Conservation (phyloP, 2,329 filamentous ascomycete species). For the Dothiorella sarmentorum region DNA sequence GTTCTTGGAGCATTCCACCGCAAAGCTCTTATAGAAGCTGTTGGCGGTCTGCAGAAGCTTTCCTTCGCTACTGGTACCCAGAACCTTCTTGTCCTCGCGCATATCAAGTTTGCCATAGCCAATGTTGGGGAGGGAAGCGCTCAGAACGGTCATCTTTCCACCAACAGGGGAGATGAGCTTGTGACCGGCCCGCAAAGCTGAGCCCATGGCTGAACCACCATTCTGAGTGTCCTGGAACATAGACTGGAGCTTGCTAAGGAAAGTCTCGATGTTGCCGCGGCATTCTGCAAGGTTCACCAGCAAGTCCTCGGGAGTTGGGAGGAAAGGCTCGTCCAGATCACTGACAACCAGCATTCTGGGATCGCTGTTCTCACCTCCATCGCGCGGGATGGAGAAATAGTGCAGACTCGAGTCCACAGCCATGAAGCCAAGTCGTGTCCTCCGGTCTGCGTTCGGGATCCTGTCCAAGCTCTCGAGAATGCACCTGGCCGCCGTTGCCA, state of each 20-base stretch:
- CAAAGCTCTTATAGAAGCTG: slow-evolving; percentile 98
- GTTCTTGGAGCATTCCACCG: slow-evolving; percentile 97
- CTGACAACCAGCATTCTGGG: slow-evolving; percentile 91
- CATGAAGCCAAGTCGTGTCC: slow-evolving; percentile 90
- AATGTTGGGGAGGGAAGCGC: slow-evolving; percentile 82
- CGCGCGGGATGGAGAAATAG: slow-evolving; percentile 92
- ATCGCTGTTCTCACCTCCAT: slow-evolving; percentile 78
- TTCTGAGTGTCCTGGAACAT: slow-evolving; percentile 98
- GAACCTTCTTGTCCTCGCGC: slow-evolving; percentile 91
- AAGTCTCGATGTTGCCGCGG: slow-evolving; percentile 84
- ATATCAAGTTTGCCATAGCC: slow-evolving; percentile 87
- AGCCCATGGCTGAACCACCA: slow-evolving; percentile 89
- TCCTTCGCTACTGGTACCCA: slow-evolving; percentile 91
- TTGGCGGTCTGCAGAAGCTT: slow-evolving; percentile 84
- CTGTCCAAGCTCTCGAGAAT: slow-evolving; percentile 92
- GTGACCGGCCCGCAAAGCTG: slow-evolving; percentile 86
- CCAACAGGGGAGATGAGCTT: slow-evolving; percentile 93
- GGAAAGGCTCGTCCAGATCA: slow-evolving; percentile 92
- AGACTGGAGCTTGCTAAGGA: slow-evolving; percentile 83
- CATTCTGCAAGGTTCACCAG: slow-evolving; percentile 86
- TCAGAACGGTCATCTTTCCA: slow-evolving; percentile 90
- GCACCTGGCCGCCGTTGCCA: slow-evolving; percentile 88
- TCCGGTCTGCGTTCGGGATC: slow-evolving; percentile 95
- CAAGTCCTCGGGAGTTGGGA: slow-evolving; percentile 88
- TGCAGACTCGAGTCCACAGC: slow-evolving; percentile 92